Base-by-base conservation (phyloP, 73 alveolate genomes). In the Paramecium tetraurelia region DNA sequence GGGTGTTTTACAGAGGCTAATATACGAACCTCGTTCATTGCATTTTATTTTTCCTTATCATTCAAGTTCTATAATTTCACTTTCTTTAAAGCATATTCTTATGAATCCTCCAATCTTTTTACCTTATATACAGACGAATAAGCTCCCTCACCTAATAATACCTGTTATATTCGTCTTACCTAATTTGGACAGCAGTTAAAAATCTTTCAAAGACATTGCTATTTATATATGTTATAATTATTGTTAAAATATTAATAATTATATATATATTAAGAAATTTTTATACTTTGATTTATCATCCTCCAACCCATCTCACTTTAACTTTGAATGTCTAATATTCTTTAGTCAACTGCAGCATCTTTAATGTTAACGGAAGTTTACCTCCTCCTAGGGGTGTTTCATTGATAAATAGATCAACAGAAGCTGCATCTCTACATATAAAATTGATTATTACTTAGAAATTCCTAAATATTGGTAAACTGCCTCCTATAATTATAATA, bases 21-120 rank as follows among this genome's bases (percentile, higher is more conserved):
- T 7, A 96, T 95, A 27, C 99, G 57, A 4, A 96, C 99, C 86
- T 96, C 99, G 85, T 96, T 96, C 41, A 96, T 27, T 10, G 99
- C 98, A 71, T 96, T 96, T 53, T 94, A 92, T 84, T 95, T 92
- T 85, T 96, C 99, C 59, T 95, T 96, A 7, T 96, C 99, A 24
- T 96, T 85, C 43, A 96, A 69, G 50, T 94, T 94, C 43, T 83
- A 40, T 36, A 96, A 77, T 70, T 94, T 95, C 21, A 95, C 98
- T 89, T 95, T 96, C 86, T 95, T 96, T 36, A 93, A 86, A 18
- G 97, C 99, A 63, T 93, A 93, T 53, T 88, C 93, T 44, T 92
- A 92, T 59, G 58, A 76, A 76, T 95, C 98, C 46, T 89, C 93
- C n/a, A 92, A 35, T 48, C 98, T 87, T 86, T 85, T 85, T 12